phyloP scores from a whole-genome alignment of 2,329 filamentous ascomycete genomes.

The Peltaster fructicola region DNA sequence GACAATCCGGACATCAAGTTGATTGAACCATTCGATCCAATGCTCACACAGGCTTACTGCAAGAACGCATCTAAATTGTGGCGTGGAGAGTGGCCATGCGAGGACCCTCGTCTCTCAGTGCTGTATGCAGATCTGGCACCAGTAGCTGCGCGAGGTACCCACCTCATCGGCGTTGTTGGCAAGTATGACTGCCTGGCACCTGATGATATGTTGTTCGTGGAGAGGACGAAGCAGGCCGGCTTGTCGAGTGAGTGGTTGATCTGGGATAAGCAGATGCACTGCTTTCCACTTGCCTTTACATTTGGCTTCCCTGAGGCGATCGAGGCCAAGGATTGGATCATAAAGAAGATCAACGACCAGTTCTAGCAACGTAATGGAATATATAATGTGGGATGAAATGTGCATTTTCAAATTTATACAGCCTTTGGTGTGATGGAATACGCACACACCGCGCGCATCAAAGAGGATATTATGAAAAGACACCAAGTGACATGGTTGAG shows the following conservation, averaged over 20 bases:
- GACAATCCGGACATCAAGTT: slow-evolving; percentile 27
- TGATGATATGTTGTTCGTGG: slow-evolving; percentile 32
- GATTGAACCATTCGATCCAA: slow-evolving; percentile 26
- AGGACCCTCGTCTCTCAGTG: slow-evolving; percentile 32
- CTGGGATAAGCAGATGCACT: slow-evolving; percentile 45
- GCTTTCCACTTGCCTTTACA: slow-evolving; percentile 34
- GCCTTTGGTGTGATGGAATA: no score
- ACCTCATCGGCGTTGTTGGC: slow-evolving; percentile 35
- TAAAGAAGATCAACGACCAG: no score
- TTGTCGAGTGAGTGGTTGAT: slow-evolving; percentile 38
- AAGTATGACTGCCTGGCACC: slow-evolving; percentile 36
- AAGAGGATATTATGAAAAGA: no score
- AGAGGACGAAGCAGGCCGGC: slow-evolving; percentile 25
- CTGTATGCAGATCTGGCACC: slow-evolving; percentile 23
- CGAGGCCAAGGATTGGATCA: slow-evolving; percentile 29
- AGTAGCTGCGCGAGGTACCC: slow-evolving; percentile 24
- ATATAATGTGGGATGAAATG: no score
- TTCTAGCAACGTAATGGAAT: no score
- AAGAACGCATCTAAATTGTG: slow-evolving; percentile 26
- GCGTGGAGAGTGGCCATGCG: slow-evolving; percentile 23
- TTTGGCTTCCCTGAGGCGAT: slow-evolving; percentile 32
- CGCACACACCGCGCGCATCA: no score
- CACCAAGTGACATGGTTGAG: slow-evolving; percentile 7
- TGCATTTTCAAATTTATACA: no score
- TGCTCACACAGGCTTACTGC: slow-evolving; percentile 27